Percentiles rank a stretch among this genome's conserved stretches.
Conservation (phyloP, 192 early-diverging fungal genomes). For the Coemansia sp. region DNA sequence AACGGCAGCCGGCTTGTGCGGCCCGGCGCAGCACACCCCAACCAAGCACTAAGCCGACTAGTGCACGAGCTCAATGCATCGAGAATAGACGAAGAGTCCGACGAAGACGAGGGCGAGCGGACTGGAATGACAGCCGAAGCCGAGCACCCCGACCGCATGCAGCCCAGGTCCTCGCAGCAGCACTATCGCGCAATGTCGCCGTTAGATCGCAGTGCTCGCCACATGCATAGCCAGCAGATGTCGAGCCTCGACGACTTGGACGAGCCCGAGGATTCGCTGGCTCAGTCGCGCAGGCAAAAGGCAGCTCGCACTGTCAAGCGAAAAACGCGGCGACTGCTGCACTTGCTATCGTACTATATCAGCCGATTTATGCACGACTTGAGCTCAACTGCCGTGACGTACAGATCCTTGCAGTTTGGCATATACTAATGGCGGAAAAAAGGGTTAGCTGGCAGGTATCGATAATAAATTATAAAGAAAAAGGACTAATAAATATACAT, state of each 20-base stretch:
- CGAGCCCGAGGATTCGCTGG: neutral
- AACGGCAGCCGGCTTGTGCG: constrained; percentile 13
- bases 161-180: constrained; percentile 5
- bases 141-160: neutral
- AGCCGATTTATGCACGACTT: constrained; percentile 13
- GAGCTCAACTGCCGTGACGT: constrained; percentile 7
- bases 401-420: constrained; percentile 29
- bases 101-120: constrained; percentile 6
- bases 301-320: neutral
- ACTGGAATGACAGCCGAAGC: constrained; percentile 8
- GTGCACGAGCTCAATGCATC: constrained; percentile 37
- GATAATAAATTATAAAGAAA: neutral
- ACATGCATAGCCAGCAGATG: neutral
- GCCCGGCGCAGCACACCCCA: neutral
- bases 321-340: constrained; percentile 13
- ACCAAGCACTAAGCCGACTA: constrained; percentile 24
- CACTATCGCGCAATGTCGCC: neutral
- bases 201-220: neutral
- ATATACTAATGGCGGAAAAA: constrained; percentile 8
- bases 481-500: constrained; percentile 1
- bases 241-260: neutral
- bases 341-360: constrained; percentile 31
- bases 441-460: too few species aligned
- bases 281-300: constrained; percentile 21
- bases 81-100: constrained; percentile 28